A percentile compares a stretch with the other conserved stretches of the same genome.
Conservation (phyloP, 2,329 filamentous ascomycete species). For the Thielaviopsis euricoi region DNA sequence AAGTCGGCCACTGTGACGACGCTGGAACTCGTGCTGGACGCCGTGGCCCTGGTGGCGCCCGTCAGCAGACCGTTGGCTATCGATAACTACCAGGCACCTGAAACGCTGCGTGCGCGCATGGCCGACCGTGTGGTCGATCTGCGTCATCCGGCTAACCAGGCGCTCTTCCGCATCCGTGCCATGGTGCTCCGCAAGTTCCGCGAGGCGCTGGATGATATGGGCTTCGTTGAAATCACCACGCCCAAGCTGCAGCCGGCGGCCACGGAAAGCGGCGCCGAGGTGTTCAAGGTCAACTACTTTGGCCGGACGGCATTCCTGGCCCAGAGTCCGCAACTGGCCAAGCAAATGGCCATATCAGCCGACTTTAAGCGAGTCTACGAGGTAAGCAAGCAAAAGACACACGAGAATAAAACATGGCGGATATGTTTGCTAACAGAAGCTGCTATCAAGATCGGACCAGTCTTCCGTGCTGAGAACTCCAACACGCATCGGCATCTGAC, state of each 20-base stretch:
- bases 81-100: constrained; percentile 27
- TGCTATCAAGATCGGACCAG: constrained; percentile 49
- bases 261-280: constrained; percentile 79
- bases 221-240: constrained; percentile 86
- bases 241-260: constrained; percentile 82
- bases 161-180: constrained; percentile 75
- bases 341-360: constrained; percentile 82
- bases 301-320: constrained; percentile 73
- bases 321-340: constrained; percentile 80
- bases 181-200: constrained; percentile 70
- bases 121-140: constrained; percentile 70
- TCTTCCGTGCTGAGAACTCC: constrained; percentile 89
- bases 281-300: constrained; percentile 89
- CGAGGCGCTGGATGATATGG: constrained; percentile 51
- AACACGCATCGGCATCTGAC: constrained; percentile 91
- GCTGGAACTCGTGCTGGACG: constrained; percentile 54
- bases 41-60: constrained; percentile 34
- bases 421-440: no score
- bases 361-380: constrained; percentile 86
- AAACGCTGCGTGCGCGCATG: constrained; percentile 47
- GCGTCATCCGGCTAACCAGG: constrained; percentile 70
- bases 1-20: constrained; percentile 60
- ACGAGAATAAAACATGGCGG: no score
- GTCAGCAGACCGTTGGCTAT: constrained; percentile 30
- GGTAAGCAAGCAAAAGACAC: no score